These are phyloP conservation scores for Inonotus hispidus DNA, from an alignment of 1,284 basidiomycete genomes.

Conservation along the genomic window DNA sequence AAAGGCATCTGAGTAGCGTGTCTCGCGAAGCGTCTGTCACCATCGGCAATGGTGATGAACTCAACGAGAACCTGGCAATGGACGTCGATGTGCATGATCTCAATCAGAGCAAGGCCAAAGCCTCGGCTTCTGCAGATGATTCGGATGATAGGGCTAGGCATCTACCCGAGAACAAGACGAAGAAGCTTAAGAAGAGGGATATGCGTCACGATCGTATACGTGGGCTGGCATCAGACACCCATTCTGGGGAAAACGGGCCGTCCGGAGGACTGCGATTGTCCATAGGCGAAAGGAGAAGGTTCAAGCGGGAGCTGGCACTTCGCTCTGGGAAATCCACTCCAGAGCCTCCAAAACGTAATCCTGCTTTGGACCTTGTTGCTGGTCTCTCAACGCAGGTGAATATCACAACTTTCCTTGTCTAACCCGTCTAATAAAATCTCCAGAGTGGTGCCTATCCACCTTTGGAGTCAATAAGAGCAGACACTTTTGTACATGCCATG, in stretches of 20 bases:
- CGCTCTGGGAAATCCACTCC: background rate
- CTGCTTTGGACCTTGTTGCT: constrained; percentile 10
- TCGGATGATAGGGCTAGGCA: background rate
- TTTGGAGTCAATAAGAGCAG: constrained; percentile 1
- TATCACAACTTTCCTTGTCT: background rate
- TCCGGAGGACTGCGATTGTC: background rate
- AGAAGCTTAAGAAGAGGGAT: constrained; percentile 12
- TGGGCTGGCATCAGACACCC: background rate
- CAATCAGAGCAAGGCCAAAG: background rate
- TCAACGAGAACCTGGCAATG: background rate
- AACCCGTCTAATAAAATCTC: background rate
- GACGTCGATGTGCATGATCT: background rate
- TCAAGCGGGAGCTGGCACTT: background rate
- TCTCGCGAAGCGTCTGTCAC: constrained; percentile 2
- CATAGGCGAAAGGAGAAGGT: background rate
- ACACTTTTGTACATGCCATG: constrained; percentile 7
- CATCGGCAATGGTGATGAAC: background rate
- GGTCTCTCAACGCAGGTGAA: constrained; percentile 1
- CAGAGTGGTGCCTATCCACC: constrained; percentile 8
- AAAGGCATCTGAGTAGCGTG: background rate
- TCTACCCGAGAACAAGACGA: background rate
- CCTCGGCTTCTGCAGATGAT: background rate
- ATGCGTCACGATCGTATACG: constrained; percentile 1
- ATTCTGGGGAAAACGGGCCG: background rate
- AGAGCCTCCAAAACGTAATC: constrained; percentile 11